Percentiles rank a stretch among this genome's conserved stretches.
Conservation (phyloP, 305 asterid genomes). For the Solanum hybrid region DNA sequence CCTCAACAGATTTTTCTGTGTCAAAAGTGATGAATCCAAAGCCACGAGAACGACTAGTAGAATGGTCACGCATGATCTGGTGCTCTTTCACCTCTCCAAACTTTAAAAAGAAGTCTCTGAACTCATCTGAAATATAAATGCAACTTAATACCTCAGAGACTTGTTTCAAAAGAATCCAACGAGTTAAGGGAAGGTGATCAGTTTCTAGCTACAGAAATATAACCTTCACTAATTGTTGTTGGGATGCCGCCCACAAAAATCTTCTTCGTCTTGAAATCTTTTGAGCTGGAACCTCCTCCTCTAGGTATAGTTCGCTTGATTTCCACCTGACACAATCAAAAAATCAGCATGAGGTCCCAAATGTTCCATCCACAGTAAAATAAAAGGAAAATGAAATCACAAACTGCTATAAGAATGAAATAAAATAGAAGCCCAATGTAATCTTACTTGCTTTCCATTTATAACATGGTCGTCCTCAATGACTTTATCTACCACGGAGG, state of each 20-base stretch:
- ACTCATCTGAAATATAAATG: conserved; percentile 32
- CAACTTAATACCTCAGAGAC: conserved; percentile 8
- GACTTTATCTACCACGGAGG: conserved; percentile 42
- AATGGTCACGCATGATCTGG: conserved; percentile 51
- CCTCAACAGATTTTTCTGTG: conserved; percentile 42
- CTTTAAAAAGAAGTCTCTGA: conserved; percentile 39
- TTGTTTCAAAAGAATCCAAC: neutral
- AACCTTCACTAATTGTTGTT: conserved; percentile 41
- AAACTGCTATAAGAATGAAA: neutral
- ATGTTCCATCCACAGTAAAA: neutral
- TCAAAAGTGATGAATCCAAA: conserved; percentile 50
- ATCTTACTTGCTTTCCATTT: conserved; percentile 46
- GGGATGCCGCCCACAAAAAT: conserved; percentile 4
- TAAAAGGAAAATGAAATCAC: neutral
- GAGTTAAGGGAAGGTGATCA: neutral
- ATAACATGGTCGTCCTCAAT: conserved; percentile 42
- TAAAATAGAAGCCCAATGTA: neutral
- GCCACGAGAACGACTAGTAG: conserved; percentile 50
- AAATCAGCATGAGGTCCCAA: neutral
- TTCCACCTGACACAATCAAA: conserved; percentile 32
- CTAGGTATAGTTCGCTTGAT: conserved; percentile 58
- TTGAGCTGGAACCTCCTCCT: conserved; percentile 29
- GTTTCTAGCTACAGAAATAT: neutral
- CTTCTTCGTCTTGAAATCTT: conserved; percentile 27
- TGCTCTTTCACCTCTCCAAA: conserved; percentile 49